Evolutionary conservation across 2,329 filamentous ascomycete genomes (phyloP), one percentile per base, ranked within the genome.

Genomic region (Colletotrichum theobromicola): DNA sequence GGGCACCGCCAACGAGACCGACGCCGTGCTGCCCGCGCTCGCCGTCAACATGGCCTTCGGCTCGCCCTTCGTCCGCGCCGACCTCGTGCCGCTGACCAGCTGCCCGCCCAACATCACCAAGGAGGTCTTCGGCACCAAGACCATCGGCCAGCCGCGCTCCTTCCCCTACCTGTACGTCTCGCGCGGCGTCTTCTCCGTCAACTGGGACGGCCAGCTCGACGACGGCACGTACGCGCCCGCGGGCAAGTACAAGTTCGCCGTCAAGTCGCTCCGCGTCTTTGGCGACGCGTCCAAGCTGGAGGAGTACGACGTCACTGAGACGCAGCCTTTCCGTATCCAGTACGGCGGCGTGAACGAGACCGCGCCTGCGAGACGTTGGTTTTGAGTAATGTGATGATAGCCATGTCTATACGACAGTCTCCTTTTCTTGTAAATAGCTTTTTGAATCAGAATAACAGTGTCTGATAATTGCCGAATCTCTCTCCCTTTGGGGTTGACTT

Each of bases 231-330:
- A 87, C 74, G 89, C 85, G 2, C 85, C 88, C 0, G 82, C 84
- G 0, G 90, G 89, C 13, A 77, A 79, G 32, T 91, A 91, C 80
- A 87, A 86, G 79, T 82, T 91, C 64, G 82, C 83, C 2, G 82
- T 90, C 34, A 84, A 85, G 71, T 87, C 88, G 4, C 79, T 91
- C 76, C 85, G 84, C 73, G 85, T 91, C 73, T 89, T 88, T 78
- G 89, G 89, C 7, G 83, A 91, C 71, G 80, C 81, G 37, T 79
- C 81, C 16, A 82, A 86, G 70, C 74, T 82, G 3, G 81, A 79
- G 5, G 87, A 91, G 63, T 91, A 88, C 81, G 88, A 90, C 30
- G 78, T 81, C 2, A 78, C 79, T 26, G 83, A 87, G 77, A 84
- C 87, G 13, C 78, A 80, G 1, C 69, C 82, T 1, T 89, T 91